Evolutionary conservation across 768 basidiomycete genomes (phyloP).

Genomic region (Leccinum olivaceopallidum): DNA sequence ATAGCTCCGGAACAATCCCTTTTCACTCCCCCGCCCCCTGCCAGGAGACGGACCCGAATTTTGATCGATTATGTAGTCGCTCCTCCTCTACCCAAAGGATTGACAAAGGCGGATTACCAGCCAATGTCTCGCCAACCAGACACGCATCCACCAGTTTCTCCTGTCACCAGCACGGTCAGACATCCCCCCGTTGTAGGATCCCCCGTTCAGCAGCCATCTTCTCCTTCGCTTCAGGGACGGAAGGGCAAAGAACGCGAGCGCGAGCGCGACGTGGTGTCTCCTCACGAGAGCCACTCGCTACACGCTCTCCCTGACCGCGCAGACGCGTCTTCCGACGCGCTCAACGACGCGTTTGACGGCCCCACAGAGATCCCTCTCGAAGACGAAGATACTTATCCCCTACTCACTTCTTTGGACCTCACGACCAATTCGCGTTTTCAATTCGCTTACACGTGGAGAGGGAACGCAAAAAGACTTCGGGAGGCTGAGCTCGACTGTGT

Average conservation of each 20-base stretch:
- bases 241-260: constrained; percentile 31
- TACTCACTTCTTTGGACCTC: constrained; percentile 17
- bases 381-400: constrained; percentile 19
- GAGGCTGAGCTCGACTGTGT: constrained; percentile 10
- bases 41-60: constrained; percentile 11
- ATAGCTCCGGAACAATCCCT: constrained; percentile 20
- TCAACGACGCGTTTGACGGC: constrained; percentile 15
- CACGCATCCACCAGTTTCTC: background rate
- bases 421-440: constrained; percentile 25
- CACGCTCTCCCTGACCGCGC: background rate
- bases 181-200: background rate
- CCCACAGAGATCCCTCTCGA: constrained; percentile 15
- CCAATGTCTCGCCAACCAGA: background rate
- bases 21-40: constrained; percentile 30
- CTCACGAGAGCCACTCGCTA: background rate
- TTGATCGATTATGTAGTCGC: constrained; percentile 21
- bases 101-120: constrained; percentile 23
- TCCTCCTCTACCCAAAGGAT: constrained; percentile 24
- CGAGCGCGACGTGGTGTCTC: constrained; percentile 3
- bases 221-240: background rate
- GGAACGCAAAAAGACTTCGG: constrained; percentile 13
- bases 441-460: constrained; percentile 23
- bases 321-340: background rate
- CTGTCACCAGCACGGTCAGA: background rate
- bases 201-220: background rate